phyloP scores from a whole-genome alignment of 2,329 filamentous ascomycete species.

The Fusarium sterilihyphosum region DNA sequence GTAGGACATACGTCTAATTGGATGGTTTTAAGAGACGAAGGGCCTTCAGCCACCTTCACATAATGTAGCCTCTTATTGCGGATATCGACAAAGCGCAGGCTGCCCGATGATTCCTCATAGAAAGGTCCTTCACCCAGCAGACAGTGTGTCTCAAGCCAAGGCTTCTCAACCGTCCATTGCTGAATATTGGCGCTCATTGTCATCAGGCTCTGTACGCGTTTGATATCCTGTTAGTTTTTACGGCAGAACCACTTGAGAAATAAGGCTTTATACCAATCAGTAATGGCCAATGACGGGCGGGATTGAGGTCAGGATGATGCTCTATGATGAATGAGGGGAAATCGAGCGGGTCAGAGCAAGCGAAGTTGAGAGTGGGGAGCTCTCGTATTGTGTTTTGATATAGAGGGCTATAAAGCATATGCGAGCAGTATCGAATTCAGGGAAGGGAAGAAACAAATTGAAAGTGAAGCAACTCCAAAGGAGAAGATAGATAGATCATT shows the following conservation, averaged over 20 bases:
- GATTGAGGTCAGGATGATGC: conserved; percentile 23
- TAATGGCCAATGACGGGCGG: conserved; percentile 11
- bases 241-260: neutral
- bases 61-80: conserved; percentile 78
- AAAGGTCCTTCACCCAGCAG: conserved; percentile 78
- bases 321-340: conserved; percentile 25
- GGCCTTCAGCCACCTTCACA: conserved; percentile 72
- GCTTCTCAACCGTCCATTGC: conserved; percentile 61
- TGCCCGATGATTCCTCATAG: conserved; percentile 72
- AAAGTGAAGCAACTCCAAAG: neutral
- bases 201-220: neutral
- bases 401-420: neutral
- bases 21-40: conserved; percentile 69
- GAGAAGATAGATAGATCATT: neutral
- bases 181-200: conserved; percentile 53
- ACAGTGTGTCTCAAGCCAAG: conserved; percentile 70
- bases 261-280: neutral
- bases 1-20: conserved; percentile 65
- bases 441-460: neutral
- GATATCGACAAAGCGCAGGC: conserved; percentile 84
- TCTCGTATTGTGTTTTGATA: neutral
- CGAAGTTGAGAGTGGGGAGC: conserved; percentile 7
- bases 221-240: neutral
- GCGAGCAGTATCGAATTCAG: neutral
- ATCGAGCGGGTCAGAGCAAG: conserved; percentile 12